Base-by-base conservation (phyloP, 441 rosid genomes). In the Kokia cookei region DNA sequence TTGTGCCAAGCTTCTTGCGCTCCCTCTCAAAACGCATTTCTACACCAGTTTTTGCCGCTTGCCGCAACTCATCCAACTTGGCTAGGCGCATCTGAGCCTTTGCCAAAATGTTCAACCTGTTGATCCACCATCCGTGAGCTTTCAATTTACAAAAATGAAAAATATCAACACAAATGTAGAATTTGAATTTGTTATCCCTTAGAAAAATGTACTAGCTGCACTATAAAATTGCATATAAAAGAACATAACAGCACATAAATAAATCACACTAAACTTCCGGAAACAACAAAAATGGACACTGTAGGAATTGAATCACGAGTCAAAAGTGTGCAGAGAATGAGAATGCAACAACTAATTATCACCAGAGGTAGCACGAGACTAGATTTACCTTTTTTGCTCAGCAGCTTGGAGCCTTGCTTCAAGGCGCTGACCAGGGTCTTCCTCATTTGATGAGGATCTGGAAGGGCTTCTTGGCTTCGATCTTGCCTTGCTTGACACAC, bases 401-500 rank as follows among this genome's bases (percentile, higher is more conserved):
- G 99, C 99, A 48, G 99, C 97, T 67, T 82, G 90, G 78, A 96
- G 98, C 82, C 87, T 93, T 2, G 99, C 97, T 78, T 96, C 97
- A 75, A 96, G 96, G n/a, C 98, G 87, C 75, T 88, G 95, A 69
- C 88, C 86, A 62, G 82, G 91, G 75, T 90, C 84, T 73, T 87
- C 95, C 79, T 87, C 95, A 1, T 67, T 67, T 7, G 90, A 81
- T 65, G 86, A 88, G 65, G 91, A 77, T 60, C 77, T 82, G 32
- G 84, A 82, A 7, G 95, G 91, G 79, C 97, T 96, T 85, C 89
- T 84, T 1, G 86, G 97, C 80, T 91, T 93, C 5, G 89, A 83
- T 19, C 94, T 88, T 42, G 99, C 99, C 87, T 93, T 96, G 75
- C 89, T 91, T 45, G 97, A 88, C 76, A 96, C 79, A 32, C 82